These are phyloP conservation scores for Diplodia intermedia DNA, from an alignment of 2,329 filamentous ascomycete species.

Conservation along the genomic window DNA sequence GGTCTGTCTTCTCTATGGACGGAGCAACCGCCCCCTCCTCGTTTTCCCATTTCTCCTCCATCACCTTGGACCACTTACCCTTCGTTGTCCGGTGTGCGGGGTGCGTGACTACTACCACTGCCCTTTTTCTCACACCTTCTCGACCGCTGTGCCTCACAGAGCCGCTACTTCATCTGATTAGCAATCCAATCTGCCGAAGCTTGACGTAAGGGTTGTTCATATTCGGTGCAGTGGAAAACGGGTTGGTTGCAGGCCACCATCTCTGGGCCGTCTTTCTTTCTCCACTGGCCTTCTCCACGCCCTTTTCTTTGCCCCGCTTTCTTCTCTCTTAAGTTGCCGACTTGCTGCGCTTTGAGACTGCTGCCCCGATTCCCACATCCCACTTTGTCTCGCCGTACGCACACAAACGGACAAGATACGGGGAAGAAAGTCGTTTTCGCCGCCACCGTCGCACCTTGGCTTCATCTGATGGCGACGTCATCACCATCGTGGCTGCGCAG, in stretches of 20 bases:
- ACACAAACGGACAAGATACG: background rate
- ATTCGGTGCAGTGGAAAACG: background rate
- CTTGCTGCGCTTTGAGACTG: background rate
- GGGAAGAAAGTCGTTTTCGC: background rate
- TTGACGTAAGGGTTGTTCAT: background rate
- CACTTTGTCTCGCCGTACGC: background rate
- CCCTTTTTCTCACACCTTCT: background rate
- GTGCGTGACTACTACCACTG: background rate
- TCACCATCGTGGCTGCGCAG: constrained; percentile 7
- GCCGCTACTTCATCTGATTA: background rate
- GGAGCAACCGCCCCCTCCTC: no score
- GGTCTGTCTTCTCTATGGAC: background rate
- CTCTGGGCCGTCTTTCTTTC: background rate
- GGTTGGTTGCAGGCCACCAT: background rate
- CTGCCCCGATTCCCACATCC: background rate
- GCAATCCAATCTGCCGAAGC: background rate
- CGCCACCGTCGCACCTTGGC: background rate
- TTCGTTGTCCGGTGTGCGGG: background rate
- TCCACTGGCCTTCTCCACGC: constrained; percentile 2
- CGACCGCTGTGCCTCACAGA: background rate
- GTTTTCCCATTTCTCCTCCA: background rate
- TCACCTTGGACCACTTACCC: background rate
- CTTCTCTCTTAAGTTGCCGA: background rate
- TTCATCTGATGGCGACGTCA: background rate
- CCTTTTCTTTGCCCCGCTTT: background rate